phyloP scores from a whole-genome alignment of 768 basidiomycete genomes.

The Suillus paluster region DNA sequence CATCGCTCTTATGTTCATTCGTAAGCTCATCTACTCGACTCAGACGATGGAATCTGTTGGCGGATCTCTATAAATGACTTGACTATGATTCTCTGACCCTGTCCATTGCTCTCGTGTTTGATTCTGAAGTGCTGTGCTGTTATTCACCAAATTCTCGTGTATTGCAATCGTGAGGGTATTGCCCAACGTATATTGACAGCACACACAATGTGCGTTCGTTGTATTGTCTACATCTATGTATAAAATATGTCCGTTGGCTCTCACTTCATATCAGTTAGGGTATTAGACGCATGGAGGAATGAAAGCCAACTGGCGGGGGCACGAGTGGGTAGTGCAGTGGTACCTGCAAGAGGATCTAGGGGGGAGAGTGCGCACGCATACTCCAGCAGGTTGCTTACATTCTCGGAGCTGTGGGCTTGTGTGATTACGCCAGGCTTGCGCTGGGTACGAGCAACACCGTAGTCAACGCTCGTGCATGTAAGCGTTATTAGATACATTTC shows the following conservation, averaged over 20 bases:
- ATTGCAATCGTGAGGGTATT: background rate
- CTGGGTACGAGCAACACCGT: background rate
- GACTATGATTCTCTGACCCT: background rate
- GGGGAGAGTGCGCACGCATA: background rate
- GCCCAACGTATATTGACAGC: background rate
- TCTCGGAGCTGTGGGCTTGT: background rate
- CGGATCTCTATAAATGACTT: constrained; percentile 22
- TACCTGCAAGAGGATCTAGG: background rate
- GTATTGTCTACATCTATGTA: background rate
- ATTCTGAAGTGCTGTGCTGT: background rate
- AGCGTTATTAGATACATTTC: background rate
- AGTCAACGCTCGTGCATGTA: background rate
- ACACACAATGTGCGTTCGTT: background rate
- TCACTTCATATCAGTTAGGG: background rate
- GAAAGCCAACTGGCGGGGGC: background rate
- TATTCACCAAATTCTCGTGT: background rate
- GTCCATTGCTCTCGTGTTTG: background rate
- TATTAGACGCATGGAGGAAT: background rate
- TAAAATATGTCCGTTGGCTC: background rate
- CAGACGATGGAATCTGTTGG: constrained; percentile 52
- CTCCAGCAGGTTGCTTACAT: background rate
- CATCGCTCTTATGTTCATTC: background rate
- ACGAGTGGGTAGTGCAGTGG: background rate
- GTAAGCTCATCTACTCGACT: background rate
- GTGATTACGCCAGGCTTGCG: background rate